A percentile compares a stretch with the other conserved stretches of the same genome.
Conservation (phyloP, 768 basidiomycete genomes). For the Leccinum rimulosum region DNA sequence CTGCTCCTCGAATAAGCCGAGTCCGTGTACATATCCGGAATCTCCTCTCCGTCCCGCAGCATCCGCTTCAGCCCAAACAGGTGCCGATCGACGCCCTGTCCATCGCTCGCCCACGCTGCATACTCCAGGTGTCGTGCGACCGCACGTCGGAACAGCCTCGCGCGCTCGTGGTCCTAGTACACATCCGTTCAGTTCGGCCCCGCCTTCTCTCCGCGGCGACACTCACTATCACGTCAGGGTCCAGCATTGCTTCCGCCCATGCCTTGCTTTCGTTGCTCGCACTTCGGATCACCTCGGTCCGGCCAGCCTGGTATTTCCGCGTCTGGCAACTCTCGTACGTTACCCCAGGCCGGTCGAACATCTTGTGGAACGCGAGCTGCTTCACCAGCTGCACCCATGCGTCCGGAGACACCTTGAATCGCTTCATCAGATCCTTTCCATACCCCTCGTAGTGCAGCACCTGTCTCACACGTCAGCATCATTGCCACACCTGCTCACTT, state of each 20-base stretch:
- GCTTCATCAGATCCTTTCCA: conserved; percentile 86
- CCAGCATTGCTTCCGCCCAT: conserved; percentile 89
- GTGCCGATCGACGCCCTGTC: conserved; percentile 93
- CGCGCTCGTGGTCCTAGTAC: conserved; percentile 52
- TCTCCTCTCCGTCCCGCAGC: conserved; percentile 64
- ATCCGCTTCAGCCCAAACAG: conserved; percentile 90
- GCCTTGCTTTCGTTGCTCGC: conserved; percentile 79
- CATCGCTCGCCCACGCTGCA: conserved; percentile 88
- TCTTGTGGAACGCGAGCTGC: conserved; percentile 93
- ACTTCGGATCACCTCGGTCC: conserved; percentile 93
- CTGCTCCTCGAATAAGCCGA: conserved; percentile 61
- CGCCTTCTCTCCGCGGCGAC: not conserved
- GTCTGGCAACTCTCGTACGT: conserved; percentile 96
- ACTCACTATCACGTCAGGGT: conserved; percentile 48
- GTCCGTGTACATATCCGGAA: conserved; percentile 77
- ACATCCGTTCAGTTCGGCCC: conserved; percentile 4
- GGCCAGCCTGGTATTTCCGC: conserved; percentile 82
- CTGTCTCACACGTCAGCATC: conserved; percentile 30
- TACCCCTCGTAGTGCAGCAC: conserved; percentile 86
- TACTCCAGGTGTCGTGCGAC: conserved; percentile 84
- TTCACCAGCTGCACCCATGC: conserved; percentile 95
- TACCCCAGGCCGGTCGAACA: conserved; percentile 69
- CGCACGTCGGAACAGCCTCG: conserved; percentile 70
- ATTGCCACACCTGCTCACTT: not conserved
- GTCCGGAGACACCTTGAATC: conserved; percentile 81